Evolutionary conservation across 768 basidiomycete species (phyloP).

Genomic region (Solioccasus polychromus): DNA sequence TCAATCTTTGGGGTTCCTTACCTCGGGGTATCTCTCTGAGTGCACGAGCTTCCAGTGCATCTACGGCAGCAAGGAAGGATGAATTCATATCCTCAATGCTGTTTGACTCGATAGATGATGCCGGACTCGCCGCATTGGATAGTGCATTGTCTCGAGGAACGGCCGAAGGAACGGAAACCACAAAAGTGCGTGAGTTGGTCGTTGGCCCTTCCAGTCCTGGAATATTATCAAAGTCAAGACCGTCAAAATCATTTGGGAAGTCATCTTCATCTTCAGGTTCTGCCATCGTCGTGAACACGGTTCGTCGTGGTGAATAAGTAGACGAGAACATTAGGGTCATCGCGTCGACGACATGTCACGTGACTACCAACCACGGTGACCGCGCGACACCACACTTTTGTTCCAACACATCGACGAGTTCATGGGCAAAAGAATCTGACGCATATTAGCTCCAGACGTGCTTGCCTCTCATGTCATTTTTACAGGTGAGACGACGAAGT

Average conservation of each 20-base stretch:
- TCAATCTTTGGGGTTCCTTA: neutral
- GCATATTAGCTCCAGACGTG: too few species aligned
- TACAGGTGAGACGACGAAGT: neutral
- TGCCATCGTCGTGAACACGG: conserved; percentile 21
- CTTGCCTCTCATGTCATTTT: neutral
- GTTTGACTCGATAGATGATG: conserved; percentile 3
- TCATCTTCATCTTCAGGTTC: conserved; percentile 40
- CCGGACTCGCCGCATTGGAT: conserved; percentile 11
- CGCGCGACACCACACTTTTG: too few species aligned
- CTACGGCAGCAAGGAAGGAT: conserved; percentile 37
- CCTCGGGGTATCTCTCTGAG: conserved; percentile 11
- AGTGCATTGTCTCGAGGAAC: neutral
- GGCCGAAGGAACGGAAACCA: neutral
- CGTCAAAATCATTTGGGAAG: conserved; percentile 55
- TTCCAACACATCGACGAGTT: too few species aligned
- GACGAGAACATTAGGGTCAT: neutral
- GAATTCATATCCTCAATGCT: conserved; percentile 21
- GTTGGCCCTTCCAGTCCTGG: conserved; percentile 28
- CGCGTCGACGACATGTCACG: neutral
- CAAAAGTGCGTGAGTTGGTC: neutral
- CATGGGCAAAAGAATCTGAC: too few species aligned
- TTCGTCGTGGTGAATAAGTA: neutral
- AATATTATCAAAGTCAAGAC: conserved; percentile 43
- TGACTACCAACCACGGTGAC: too few species aligned
- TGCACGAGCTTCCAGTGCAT: conserved; percentile 42